phyloP scores from a whole-genome alignment of 1,284 basidiomycete genomes.

The Vanrija sp. region DNA sequence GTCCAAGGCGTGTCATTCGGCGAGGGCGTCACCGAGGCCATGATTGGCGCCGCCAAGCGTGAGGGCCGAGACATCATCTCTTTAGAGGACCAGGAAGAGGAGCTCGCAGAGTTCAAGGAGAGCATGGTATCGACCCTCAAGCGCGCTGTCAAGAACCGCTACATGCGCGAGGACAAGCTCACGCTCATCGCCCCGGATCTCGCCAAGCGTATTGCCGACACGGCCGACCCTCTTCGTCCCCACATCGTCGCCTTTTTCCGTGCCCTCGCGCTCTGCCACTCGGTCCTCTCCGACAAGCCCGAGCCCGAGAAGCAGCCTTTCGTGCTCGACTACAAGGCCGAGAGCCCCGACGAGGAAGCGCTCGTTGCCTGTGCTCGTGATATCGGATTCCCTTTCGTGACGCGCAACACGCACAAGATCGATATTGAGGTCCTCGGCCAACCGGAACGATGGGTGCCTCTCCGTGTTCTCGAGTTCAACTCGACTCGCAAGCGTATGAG shows the following conservation, averaged over 20 bases:
- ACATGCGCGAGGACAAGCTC: constrained; percentile 71
- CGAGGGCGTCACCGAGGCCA: constrained; percentile 91
- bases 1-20: constrained; percentile 80
- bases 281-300: constrained; percentile 70
- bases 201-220: constrained; percentile 68
- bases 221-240: constrained; percentile 59
- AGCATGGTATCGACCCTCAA: constrained; percentile 75
- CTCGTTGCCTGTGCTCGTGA: constrained; percentile 88
- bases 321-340: constrained; percentile 85
- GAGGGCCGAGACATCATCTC: constrained; percentile 67
- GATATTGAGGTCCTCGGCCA: constrained; percentile 91
- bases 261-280: constrained; percentile 86
- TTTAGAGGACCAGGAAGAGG: constrained; percentile 64
- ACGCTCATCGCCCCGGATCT: constrained; percentile 85
- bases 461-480: constrained; percentile 89
- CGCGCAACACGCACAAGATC: constrained; percentile 66
- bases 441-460: constrained; percentile 70
- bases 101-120: constrained; percentile 64
- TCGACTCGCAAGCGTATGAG: constrained; percentile 92
- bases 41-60: constrained; percentile 82
- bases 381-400: constrained; percentile 85
- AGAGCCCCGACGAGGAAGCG: constrained; percentile 85
- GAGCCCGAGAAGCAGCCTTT: constrained; percentile 63
- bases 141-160: constrained; percentile 82
- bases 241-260: constrained; percentile 82